A percentile compares a stretch with the other conserved stretches of the same genome.
Conservation (phyloP, 2,329 filamentous ascomycete species). For the Penicillium freii region DNA sequence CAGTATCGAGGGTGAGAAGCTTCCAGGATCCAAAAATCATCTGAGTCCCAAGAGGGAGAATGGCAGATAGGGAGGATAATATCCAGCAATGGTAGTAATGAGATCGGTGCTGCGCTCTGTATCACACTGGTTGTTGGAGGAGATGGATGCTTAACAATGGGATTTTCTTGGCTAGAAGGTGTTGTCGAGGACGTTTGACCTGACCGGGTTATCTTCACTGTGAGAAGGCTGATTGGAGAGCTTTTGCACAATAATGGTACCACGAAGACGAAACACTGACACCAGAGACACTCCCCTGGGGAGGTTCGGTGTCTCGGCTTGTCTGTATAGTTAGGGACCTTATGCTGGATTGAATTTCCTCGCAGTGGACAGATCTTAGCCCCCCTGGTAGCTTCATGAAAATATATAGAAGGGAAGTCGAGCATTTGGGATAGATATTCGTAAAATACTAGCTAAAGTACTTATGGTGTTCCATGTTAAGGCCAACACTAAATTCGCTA, state of each 20-base stretch:
- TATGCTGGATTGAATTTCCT: background rate
- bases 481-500: background rate
- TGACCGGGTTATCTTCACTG: background rate
- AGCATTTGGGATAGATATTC: background rate
- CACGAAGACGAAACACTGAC: background rate
- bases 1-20: background rate
- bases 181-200: background rate
- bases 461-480: background rate
- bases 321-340: background rate
- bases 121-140: background rate
- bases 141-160: background rate
- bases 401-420: too few relatives aligned
- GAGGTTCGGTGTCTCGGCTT: background rate
- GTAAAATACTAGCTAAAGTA: too few relatives aligned
- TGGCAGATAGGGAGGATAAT: background rate
- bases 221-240: background rate
- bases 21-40: background rate
- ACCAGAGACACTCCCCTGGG: background rate
- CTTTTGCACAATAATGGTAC: background rate
- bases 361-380: background rate
- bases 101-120: background rate
- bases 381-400: background rate
- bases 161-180: background rate
- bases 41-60: background rate
- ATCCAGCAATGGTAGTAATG: background rate